These are phyloP conservation scores for Tripterygium wilfordii DNA, from an alignment of 177 flowering plant species.

Conservation along the genomic window DNA sequence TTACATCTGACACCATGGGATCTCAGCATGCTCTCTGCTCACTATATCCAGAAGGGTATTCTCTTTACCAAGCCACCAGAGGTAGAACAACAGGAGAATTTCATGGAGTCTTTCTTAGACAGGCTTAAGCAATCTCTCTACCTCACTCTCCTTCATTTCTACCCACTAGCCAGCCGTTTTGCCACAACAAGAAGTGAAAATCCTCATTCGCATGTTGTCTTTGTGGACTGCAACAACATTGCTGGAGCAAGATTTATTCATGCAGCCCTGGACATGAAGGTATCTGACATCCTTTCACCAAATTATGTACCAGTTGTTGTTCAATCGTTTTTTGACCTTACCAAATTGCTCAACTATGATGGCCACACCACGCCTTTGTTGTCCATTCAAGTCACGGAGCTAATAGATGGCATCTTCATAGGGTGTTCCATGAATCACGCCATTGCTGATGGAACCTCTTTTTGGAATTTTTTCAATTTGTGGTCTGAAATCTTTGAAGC, in stretches of 20 bases:
- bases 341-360: slow-evolving; percentile 32
- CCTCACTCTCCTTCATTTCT: slow-evolving; percentile 33
- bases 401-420: slow-evolving; percentile 49
- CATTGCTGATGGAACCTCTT: slow-evolving; percentile 46
- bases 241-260: slow-evolving; percentile 42
- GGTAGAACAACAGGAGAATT: background rate
- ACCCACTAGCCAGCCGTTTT: slow-evolving; percentile 44
- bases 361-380: slow-evolving; percentile 37
- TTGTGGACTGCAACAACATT: slow-evolving; percentile 27
- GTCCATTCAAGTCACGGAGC: slow-evolving; percentile 46
- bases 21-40: slow-evolving; percentile 28
- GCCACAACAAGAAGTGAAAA: slow-evolving; percentile 11
- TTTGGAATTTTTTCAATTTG: slow-evolving; percentile 49
- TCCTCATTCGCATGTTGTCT: slow-evolving; percentile 22
- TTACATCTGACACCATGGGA: slow-evolving; percentile 41
- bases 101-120: slow-evolving; percentile 11
- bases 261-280: slow-evolving; percentile 17
- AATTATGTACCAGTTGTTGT: slow-evolving; percentile 29
- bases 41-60: slow-evolving; percentile 56
- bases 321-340: slow-evolving; percentile 38
- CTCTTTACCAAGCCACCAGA: slow-evolving; percentile 32
- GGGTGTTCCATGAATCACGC: slow-evolving; percentile 44
- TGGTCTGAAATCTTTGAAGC: slow-evolving; percentile 45
- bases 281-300: slow-evolving; percentile 29
- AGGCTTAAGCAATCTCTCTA: slow-evolving; percentile 33